These are phyloP conservation scores for Zymoseptoria brevis DNA, from an alignment of 2,329 filamentous ascomycete genomes.

Conservation along the genomic window DNA sequence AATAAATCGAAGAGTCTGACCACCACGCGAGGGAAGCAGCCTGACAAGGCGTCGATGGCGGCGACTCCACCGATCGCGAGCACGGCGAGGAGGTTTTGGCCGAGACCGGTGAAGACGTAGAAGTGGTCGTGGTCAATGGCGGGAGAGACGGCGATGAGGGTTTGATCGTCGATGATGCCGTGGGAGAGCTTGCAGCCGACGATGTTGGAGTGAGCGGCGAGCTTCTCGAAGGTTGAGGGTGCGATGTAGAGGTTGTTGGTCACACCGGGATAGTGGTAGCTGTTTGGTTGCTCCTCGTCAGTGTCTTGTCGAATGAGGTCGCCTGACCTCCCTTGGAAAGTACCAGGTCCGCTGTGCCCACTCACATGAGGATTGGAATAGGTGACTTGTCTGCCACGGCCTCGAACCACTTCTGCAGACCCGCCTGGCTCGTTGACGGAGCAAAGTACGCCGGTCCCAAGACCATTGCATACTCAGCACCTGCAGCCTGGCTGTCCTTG, in stretches of 20 bases:
- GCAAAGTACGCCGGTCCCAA: constrained; percentile 60
- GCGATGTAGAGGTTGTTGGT: constrained; percentile 56
- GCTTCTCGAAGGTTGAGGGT: constrained; percentile 50
- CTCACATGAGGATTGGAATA: constrained; percentile 54
- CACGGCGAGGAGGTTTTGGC: constrained; percentile 57
- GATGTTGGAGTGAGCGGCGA: constrained; percentile 57
- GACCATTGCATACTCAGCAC: constrained; percentile 56
- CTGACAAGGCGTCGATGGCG: constrained; percentile 59
- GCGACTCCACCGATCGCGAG: constrained; percentile 56
- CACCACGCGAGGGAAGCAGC: constrained; percentile 56
- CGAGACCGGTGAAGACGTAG: constrained; percentile 56
- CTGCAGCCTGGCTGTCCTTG: constrained; percentile 47
- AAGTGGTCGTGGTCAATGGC: constrained; percentile 52
- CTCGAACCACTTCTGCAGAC: constrained; percentile 54
- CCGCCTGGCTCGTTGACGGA: constrained; percentile 48
- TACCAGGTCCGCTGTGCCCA: constrained; percentile 1
- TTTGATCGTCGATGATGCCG: constrained; percentile 57
- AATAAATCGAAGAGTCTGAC: constrained; percentile 49
- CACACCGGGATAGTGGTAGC: constrained; percentile 59
- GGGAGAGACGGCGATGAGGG: constrained; percentile 53
- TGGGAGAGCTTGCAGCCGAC: constrained; percentile 64
- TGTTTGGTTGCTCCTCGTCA: constrained; percentile 20
- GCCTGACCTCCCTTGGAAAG: background rate
- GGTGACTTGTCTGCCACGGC: constrained; percentile 53
- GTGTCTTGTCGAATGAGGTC: background rate